Evolutionary conservation across 1,284 basidiomycete genomes (phyloP).

Genomic region (Trichosporon sp.): DNA sequence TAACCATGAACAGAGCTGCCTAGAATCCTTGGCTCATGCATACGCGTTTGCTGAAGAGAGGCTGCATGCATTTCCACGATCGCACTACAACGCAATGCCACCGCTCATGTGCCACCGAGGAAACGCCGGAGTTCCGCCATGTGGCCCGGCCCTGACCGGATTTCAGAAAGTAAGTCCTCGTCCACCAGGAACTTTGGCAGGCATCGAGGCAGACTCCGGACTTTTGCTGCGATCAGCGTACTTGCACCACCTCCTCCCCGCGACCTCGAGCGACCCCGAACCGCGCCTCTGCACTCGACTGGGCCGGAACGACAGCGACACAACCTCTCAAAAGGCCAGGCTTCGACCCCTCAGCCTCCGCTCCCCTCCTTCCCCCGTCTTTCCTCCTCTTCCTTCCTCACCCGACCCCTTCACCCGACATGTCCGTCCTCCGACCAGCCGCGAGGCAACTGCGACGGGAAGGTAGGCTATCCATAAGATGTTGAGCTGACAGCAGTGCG

Average conservation of each 20-base stretch:
- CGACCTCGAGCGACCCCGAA: neutral
- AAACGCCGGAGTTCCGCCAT: slow-evolving; percentile 5
- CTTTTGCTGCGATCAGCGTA: neutral
- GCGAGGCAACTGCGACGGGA: slow-evolving; percentile 3
- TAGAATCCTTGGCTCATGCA: too few relatives aligned
- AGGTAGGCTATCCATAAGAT: neutral
- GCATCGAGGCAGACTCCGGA: slow-evolving; percentile 3
- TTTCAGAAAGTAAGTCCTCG: slow-evolving; percentile 1
- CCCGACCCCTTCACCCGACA: neutral
- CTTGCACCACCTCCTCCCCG: neutral
- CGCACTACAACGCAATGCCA: neutral
- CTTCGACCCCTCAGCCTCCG: neutral
- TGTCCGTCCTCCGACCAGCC: slow-evolving; percentile 7
- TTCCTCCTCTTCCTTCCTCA: neutral
- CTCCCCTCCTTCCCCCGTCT: neutral
- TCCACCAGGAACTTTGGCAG: slow-evolving; percentile 3
- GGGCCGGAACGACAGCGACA: neutral
- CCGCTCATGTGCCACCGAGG: neutral
- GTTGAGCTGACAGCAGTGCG: neutral
- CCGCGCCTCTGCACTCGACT: neutral
- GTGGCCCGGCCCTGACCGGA: neutral
- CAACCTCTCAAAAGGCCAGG: neutral
- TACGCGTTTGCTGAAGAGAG: too few relatives aligned
- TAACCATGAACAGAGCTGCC: too few relatives aligned
- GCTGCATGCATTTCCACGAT: too few relatives aligned